A percentile compares a stretch with the other conserved stretches of the same genome.
phyloP scores from a whole-genome alignment of 345 rosid species.

The Eucalyptus fibrosa region DNA sequence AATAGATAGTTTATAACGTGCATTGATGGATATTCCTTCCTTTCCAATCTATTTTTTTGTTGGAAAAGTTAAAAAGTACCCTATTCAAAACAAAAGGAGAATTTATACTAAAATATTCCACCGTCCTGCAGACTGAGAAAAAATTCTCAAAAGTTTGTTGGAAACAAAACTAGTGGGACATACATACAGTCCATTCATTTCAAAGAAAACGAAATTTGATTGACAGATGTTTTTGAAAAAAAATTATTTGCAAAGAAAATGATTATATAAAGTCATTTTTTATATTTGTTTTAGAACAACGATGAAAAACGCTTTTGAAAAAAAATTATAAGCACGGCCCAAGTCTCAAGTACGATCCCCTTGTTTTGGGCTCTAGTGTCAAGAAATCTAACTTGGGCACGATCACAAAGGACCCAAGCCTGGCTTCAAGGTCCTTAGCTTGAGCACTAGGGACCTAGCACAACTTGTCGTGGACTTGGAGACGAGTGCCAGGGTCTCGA shows the following conservation, averaged over 20 bases:
- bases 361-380: not conserved
- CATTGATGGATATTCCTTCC: not conserved
- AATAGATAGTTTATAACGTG: not conserved
- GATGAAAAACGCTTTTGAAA: not conserved
- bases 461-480: not conserved
- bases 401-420: accelerated
- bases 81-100: not conserved
- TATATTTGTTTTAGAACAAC: not conserved
- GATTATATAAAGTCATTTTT: not conserved
- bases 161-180: not conserved
- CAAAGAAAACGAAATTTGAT: not conserved
- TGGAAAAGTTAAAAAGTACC: not conserved
- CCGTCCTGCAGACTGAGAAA: not conserved
- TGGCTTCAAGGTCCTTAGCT: not conserved
- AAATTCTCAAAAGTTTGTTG: not conserved
- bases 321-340: not conserved
- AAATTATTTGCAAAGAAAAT: not conserved
- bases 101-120: not conserved
- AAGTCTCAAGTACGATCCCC: not conserved
- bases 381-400: not conserved
- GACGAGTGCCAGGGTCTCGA: accelerated
- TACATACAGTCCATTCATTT: not conserved
- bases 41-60: not conserved
- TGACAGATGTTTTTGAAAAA: not conserved
- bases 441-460: not conserved